Base-by-base conservation (phyloP, 2,329 filamentous ascomycete genomes). In the Gremmenia infestans region DNA sequence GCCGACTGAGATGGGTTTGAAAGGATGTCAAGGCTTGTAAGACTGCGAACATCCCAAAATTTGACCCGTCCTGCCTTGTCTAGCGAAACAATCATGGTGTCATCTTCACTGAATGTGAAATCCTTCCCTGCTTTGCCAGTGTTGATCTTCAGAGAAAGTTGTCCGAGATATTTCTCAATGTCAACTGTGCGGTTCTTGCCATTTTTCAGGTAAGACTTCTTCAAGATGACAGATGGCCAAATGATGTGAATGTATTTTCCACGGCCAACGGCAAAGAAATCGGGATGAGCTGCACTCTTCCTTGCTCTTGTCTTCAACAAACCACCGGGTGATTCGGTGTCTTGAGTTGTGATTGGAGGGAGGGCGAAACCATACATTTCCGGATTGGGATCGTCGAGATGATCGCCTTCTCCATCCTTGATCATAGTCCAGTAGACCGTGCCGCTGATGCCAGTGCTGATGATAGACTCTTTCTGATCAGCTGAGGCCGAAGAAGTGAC, bases 91-190 rank as follows among this genome's bases (percentile, higher is more conserved):
- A 99, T 91, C 42, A 93, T 86, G 1, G 88, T 89, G 72, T 99
- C 94, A 71, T 99, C 94, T 71, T 96, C 92, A 72, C 93, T 97
- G 74, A 99, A 99, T 48, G 87, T 88, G 71, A 99, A 99, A 72
- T 99, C 94, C 73, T 99, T 99, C 61, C 92, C 94, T 63, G 94
- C 93, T 77, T 99, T 99, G 65, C 93, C 94, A 60, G 92, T 97
- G 65, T 93, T 91, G 73, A 99, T 96, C 74, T 92, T 95, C 62
- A 97, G 78, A 49, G 89, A 89, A 68, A 89, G 92, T 69, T 97
- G 88, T 68, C 87, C 86, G 63, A 94, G 83, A 61, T 96, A 91
- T 68, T 85, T 88, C 70, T 96, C 91, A 0, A 89, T 94, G 69
- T 97, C 89, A 59, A 96, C 91, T 52, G 85, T 76, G 45, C 83